Base-by-base conservation (phyloP, 2,329 filamentous ascomycete species). In the Phoma herbarum region DNA sequence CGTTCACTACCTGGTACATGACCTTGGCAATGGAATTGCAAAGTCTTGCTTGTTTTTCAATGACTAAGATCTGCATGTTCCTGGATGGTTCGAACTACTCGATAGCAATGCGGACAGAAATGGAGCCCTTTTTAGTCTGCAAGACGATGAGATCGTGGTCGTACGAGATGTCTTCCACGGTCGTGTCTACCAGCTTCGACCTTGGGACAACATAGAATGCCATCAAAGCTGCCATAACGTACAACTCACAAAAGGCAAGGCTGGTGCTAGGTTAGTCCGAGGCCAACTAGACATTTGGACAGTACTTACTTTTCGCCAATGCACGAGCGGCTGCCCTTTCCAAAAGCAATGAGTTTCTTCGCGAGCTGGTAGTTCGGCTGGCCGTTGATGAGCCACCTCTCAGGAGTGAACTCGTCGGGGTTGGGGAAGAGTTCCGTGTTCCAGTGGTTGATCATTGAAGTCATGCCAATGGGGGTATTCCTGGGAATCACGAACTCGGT, bases 371-470 rank as follows among this genome's bases (percentile, higher is more conserved):
- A 67, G 50, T 68, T 64, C 20, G 60, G 64, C 35, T 62, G 57
- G 9, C 60, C 64, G 26, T 68, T 57, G 20, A 64, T 49, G 2
- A 78, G 61, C 76, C 75, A 79, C 11, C 76, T 65, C 52, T 77
- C 70, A 3, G 74, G 74, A 6, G 60, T 42, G 49, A 77, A 77
- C 1, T 67, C 62, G 18, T 68, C 57, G 0, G 74, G 66, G 23
- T 68, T 48, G 1, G 73, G 68, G 26, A 76, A 76, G 18, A 79
- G 69, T 9, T 63, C 58, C 29, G 65, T 65, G 48, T 78, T 72
- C 61, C 70, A 71, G 48, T 77, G 75, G 39, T 67, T 72, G 49
- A 73, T 66, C 62, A 69, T 69, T 10, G 62, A 65, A 3, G 69
- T 72, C 70, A 73, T 72, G 26, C 68, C 66, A 16, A 72, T 69